These are phyloP conservation scores for Claviceps arundinis DNA, from an alignment of 2,329 filamentous ascomycete genomes.

Conservation along the genomic window DNA sequence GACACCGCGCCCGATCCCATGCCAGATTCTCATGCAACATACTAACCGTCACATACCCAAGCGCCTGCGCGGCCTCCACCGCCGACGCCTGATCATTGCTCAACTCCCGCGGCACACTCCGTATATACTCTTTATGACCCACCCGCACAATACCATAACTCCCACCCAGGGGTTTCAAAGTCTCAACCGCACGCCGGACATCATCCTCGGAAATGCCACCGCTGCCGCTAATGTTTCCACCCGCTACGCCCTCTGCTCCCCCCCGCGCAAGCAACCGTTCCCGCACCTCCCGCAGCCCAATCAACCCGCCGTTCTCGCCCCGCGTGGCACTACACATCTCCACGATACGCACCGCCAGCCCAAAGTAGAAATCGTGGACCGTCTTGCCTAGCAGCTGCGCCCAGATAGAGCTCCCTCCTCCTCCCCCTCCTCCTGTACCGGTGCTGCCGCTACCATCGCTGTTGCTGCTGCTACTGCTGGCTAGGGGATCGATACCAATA, in stretches of 20 bases:
- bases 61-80: conserved; percentile 76
- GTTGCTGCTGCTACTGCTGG: conserved; percentile 26
- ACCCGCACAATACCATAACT: conserved; percentile 78
- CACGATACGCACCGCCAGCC: conserved; percentile 87
- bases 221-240: conserved; percentile 30
- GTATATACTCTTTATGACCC: conserved; percentile 74
- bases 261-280: conserved; percentile 59
- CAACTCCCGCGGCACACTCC: conserved; percentile 86
- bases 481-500: conserved; percentile 89
- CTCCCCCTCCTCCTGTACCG: conserved; percentile 11
- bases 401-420: conserved; percentile 59
- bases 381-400: conserved; percentile 79
- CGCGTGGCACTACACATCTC: conserved; percentile 81
- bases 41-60: conserved; percentile 79
- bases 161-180: conserved; percentile 73
- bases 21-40: conserved; percentile 78
- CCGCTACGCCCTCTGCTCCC: conserved; percentile 34
- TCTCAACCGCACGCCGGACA: conserved; percentile 76
- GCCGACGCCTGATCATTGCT: conserved; percentile 90
- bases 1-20: conserved; percentile 75
- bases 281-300: conserved; percentile 69
- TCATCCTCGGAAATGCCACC: conserved; percentile 84
- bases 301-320: conserved; percentile 82
- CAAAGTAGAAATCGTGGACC: conserved; percentile 98
- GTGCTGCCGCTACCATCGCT: conserved; percentile 14